These are phyloP conservation scores for Pneumocystis wakefieldiae DNA, from an alignment of 1,139 yeast species.

Conservation along the genomic window DNA sequence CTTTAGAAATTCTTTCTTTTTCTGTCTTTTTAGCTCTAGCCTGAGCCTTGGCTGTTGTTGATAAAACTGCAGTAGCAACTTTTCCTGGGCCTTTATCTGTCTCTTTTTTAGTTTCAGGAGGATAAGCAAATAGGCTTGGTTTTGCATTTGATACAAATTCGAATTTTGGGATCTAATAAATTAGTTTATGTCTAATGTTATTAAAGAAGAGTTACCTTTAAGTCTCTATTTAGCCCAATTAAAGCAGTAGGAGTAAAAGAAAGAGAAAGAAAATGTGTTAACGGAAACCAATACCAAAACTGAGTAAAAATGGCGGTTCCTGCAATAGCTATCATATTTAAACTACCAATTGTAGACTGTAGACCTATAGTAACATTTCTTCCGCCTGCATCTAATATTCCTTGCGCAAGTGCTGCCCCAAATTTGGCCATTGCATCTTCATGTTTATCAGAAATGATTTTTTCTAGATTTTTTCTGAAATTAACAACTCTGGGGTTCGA, in stretches of 20 bases:
- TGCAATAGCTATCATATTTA: conserved; percentile 79
- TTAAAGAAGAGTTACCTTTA: conserved; percentile 31
- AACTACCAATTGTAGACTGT: conserved; percentile 83
- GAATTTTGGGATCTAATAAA: conserved; percentile 46
- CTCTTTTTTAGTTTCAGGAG: conserved; percentile 71
- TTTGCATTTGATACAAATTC: conserved; percentile 69
- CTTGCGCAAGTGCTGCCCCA: conserved; percentile 95
- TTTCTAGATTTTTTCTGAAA: conserved; percentile 58
- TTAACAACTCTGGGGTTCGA: conserved; percentile 66
- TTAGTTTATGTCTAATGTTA: not conserved
- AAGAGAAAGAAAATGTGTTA: conserved; percentile 79
- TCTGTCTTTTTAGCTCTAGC: conserved; percentile 73
- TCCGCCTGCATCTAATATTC: conserved; percentile 98
- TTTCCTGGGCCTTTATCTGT: conserved; percentile 78
- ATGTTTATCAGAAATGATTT: conserved; percentile 68
- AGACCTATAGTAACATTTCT: conserved; percentile 89
- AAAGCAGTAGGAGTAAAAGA: conserved; percentile 88
- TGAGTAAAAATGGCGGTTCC: conserved; percentile 84
- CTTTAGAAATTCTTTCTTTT: conserved; percentile 33
- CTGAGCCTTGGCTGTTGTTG: conserved; percentile 85
- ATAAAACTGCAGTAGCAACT: conserved; percentile 80
- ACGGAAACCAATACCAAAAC: conserved; percentile 98
- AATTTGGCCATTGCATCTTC: conserved; percentile 95
- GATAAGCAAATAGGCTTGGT: conserved; percentile 70
- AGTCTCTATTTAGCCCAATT: conserved; percentile 72